These are phyloP conservation scores for Tolypocladium cylindrosporum DNA, from an alignment of 2,329 filamentous ascomycete genomes.

Conservation along the genomic window DNA sequence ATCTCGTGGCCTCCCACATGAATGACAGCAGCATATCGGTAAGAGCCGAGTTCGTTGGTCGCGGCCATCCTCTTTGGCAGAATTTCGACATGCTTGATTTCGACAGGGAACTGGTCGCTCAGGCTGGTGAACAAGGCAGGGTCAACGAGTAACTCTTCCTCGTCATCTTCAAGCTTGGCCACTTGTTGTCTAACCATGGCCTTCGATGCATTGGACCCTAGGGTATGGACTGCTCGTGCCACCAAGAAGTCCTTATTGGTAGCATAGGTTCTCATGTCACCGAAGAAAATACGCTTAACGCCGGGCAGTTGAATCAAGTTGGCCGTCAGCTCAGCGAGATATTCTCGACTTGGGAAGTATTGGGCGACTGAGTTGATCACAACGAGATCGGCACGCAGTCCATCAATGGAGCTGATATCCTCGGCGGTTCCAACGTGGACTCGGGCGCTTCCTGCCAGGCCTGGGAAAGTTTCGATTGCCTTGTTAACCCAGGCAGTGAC, in stretches of 20 bases:
- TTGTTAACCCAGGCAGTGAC: not conserved
- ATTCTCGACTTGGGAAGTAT: slow-evolving; percentile 2
- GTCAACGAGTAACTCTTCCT: slow-evolving; percentile 12
- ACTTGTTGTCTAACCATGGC: slow-evolving; percentile 2
- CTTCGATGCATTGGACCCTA: no score
- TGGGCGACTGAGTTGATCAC: slow-evolving; percentile 8
- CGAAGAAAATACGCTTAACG: slow-evolving; percentile 7
- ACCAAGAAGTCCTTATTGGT: slow-evolving; percentile 5
- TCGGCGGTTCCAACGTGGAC: no score
- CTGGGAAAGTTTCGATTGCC: slow-evolving; percentile 5
- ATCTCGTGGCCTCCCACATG: not conserved
- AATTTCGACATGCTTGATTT: slow-evolving; percentile 16
- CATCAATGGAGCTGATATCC: no score
- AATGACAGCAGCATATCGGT: slow-evolving; percentile 17
- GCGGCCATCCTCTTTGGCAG: slow-evolving; percentile 17
- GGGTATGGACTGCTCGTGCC: not conserved
- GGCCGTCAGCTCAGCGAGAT: not conserved
- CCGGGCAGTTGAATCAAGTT: no score
- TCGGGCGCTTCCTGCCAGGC: no score
- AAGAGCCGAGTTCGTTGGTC: slow-evolving; percentile 17
- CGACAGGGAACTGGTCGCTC: slow-evolving; percentile 2
- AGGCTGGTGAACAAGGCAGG: slow-evolving; percentile 13
- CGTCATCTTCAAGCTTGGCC: slow-evolving; percentile 4
- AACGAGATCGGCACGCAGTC: no score
- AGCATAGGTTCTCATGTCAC: slow-evolving; percentile 11